Conservation (phyloP, 345 rosid species). For the Balakata baccata region DNA sequence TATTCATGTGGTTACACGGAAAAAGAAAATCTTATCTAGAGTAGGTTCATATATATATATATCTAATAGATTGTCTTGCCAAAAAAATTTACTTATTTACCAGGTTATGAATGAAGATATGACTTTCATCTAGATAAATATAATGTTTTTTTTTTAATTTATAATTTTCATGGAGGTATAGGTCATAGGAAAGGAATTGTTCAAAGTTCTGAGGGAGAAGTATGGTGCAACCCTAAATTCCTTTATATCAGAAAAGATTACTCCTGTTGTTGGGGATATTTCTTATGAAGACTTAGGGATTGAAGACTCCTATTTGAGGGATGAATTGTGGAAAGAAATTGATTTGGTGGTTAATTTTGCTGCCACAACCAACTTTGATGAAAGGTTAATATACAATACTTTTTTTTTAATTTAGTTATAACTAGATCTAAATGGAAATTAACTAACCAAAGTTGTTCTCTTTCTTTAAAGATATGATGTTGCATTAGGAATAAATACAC, state of each 20-base stretch:
- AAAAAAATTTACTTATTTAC: too few relatives aligned
- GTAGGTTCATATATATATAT: too few relatives aligned
- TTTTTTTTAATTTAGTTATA: not conserved
- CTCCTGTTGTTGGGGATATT: conserved; percentile 31
- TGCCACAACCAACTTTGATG: conserved; percentile 71
- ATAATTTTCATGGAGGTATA: not conserved
- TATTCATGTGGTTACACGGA: too few relatives aligned
- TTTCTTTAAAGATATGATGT: conserved; percentile 48
- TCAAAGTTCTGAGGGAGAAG: conserved; percentile 28
- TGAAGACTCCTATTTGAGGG: conserved; percentile 29
- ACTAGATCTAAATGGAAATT: not conserved
- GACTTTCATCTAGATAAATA: too few relatives aligned
- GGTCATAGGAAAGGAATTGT: conserved; percentile 35
- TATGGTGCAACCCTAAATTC: conserved; percentile 9
- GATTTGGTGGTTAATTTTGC: conserved; percentile 63
- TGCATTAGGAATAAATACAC: conserved; percentile 50
- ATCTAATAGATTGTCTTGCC: too few relatives aligned
- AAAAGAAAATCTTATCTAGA: too few relatives aligned
- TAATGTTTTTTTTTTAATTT: not conserved
- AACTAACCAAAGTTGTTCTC: not conserved
- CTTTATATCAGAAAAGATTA: conserved; percentile 27
- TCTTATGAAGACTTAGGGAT: conserved; percentile 23
- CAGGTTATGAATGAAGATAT: too few relatives aligned
- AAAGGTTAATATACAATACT: conserved; percentile 37
- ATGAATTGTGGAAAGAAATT: conserved; percentile 45